Evolutionary conservation across 2,329 filamentous ascomycete genomes (phyloP), one percentile per base, ranked within the genome.

Genomic region (Cytospora leucostoma): DNA sequence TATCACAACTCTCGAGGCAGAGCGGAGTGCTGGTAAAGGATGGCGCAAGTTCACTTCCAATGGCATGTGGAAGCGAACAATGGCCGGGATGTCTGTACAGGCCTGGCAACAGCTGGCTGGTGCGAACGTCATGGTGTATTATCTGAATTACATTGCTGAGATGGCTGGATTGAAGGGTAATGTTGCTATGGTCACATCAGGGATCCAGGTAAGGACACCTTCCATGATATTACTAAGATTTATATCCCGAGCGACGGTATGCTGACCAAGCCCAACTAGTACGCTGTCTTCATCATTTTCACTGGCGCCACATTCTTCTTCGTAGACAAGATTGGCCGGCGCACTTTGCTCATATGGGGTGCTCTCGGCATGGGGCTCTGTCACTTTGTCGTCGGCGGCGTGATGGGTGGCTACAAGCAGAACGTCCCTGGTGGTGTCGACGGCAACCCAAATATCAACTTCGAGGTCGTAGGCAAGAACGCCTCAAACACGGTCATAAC

Each of bases 261-360:
- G 19, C 32, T 37, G 15, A 34, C 15, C 10, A 52, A 6, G 7
- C 4, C 32, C n/a, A 34, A 49, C 15, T 37, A 61, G 27, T 61
- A 61, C 32, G 52, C 52, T 40, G 65, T 66, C 10, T 54, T 61
- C 38, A 57, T 60, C 3, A 65, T 60, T 0, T 37, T 65, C 7
- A 59, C 65, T 4, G 63, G 62, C 7, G 38, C 55, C 40, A 56
- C 52, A 3, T 38, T 65, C 40, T 65, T 55, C 49, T 51, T 50
- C 12, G 83, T 90, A 61, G 88, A 91, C 68, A 85, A 82, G 65
- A 82, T 84, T 71, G 88, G 88, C 38, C 86, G 88, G 44, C 85
- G 88, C 33, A 82, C 82, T 2, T 75, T 90, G 17, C 81, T 90
- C 2, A 76, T 90, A 62, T 83, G 84, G 75, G 88, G 88, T 55